phyloP scores from a whole-genome alignment of 768 basidiomycete species.

The Phanerochaete sordida region DNA sequence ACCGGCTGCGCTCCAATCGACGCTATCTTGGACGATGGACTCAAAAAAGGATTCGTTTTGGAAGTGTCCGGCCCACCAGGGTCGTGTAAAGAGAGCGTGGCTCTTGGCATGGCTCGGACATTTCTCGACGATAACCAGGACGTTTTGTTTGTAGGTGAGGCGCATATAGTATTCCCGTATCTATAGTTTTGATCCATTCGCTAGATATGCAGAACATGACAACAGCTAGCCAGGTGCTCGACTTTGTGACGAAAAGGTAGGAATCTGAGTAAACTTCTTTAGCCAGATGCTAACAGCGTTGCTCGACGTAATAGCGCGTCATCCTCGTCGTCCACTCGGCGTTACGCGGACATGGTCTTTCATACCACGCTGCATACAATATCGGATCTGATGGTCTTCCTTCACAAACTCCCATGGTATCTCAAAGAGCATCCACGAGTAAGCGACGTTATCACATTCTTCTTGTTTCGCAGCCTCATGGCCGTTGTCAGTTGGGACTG shows the following conservation, averaged over 20 bases:
- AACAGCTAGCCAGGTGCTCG: constrained; percentile 30
- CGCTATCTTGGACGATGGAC: constrained; percentile 57
- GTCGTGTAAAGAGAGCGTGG: constrained; percentile 56
- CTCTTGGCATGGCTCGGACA: constrained; percentile 43
- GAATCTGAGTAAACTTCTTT: neutral
- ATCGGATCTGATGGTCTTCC: constrained; percentile 54
- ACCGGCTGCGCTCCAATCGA: constrained; percentile 53
- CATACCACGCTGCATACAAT: constrained; percentile 42
- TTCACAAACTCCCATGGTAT: constrained; percentile 48
- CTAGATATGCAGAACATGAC: constrained; percentile 50
- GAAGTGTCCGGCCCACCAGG: constrained; percentile 80
- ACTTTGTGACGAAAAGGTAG: constrained; percentile 23
- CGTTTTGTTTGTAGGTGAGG: constrained; percentile 67
- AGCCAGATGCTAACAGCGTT: neutral
- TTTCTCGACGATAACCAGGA: constrained; percentile 46
- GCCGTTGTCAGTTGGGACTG: constrained; percentile 43
- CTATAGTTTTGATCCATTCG: neutral
- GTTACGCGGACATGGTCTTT: neutral
- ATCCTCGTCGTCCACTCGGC: neutral
- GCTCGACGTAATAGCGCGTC: neutral
- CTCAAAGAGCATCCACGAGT: constrained; percentile 47
- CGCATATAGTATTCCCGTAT: too few species aligned
- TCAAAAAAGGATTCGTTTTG: constrained; percentile 57
- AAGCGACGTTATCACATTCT: constrained; percentile 8
- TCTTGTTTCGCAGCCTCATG: neutral